Evolutionary conservation across 2,329 filamentous ascomycete species (phyloP), one percentile per base, ranked within the genome.

Genomic region (Coniochaeta prunicola): DNA sequence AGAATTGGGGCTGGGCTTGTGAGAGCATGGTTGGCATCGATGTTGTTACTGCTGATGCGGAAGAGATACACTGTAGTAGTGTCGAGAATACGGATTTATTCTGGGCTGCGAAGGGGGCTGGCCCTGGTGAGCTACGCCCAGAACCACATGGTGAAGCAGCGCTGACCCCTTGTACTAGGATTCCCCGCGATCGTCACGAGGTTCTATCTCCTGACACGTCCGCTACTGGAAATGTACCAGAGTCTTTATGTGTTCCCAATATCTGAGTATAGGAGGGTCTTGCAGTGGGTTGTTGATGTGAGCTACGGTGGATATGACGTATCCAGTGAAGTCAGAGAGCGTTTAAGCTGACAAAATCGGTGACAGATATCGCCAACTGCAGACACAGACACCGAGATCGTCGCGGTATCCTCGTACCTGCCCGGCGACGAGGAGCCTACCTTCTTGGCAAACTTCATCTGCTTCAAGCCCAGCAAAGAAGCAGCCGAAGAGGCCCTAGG

Each of bases 1-100:
- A 19, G 26, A 80, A 78, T 61, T 83, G 80, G 80, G 80, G 81
- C 0, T 82, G 78, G 77, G 79, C 79, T 0, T 83, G 80, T 58
- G 76, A 81, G 63, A 67, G 68, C 15, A 69, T 82, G 1, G 57
- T 72, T 2, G 77, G 69, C 1, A 62, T 81, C 10, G 78, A 81
- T 58, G 76, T 79, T 1, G 77, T 81, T 1, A 78, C 77, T 1
- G 77, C 78, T 0, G 67, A 76, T 7, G 78, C 73, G 1, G 65
- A 71, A 58, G 63, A 69, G 59, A 60, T 76, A 17, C 69, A 71
- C 59, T 74, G 71, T 60, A 69, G 71, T 57, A 63, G 65, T 19
- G 61, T 66, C 7, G 66, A 78, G 59, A 77, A 81, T 59, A 58
- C 61, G 3, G 79, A 81, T 42, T 68, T 81, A 1, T 78, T 76